Base-by-base conservation (phyloP, 208 protist genomes). In the Paratrypanosoma confusum region DNA sequence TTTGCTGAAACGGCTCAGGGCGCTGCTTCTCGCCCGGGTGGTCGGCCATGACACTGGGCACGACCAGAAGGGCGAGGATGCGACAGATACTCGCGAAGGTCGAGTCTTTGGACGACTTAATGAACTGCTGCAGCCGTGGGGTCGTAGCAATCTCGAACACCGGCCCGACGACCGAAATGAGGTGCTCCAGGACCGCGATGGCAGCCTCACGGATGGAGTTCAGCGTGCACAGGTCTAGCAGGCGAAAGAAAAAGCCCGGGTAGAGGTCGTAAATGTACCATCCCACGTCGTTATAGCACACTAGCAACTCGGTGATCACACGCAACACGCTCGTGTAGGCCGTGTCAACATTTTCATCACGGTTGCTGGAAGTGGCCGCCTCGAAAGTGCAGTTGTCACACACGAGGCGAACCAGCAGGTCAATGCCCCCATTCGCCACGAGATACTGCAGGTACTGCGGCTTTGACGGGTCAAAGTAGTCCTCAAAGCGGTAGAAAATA, bases 211-310 rank as follows among this genome's bases (percentile, higher is more conserved):
- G 60, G 31, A 90, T 40, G 1, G 53, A 45, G 8, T 39, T 32
- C 20, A 49, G 36, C 23, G 40, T 40, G 5, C 81, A 48, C 23
- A 90, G 58, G 44, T 90, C 81, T 2, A 90, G 52, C 16, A 86
- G 47, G 34, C 71, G 70, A 40, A 75, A 87, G 44, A 90, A 73
- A 10, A 86, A 25, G 16, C 77, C 62, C 5, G 71, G 81, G 45
- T 81, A 81, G 48, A 57, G 67, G 36, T 85, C 74, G 60, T 87
- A 87, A 34, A 81, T 61, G 17, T 75, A 79, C 77, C 76, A 86
- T 16, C 66, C 69, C 10, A 87, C 46, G 27, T 77, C 71, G 48
- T 67, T 85, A 50, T 82, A 58, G 21, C 69, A 58, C 2, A 84
- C 54, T 4, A 85, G 21, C 6, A 86, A 21, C 50, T 90, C 81